These are phyloP conservation scores for Carex arenaria DNA, from an alignment of 202 grass and related monocot genomes.

Conservation along the genomic window DNA sequence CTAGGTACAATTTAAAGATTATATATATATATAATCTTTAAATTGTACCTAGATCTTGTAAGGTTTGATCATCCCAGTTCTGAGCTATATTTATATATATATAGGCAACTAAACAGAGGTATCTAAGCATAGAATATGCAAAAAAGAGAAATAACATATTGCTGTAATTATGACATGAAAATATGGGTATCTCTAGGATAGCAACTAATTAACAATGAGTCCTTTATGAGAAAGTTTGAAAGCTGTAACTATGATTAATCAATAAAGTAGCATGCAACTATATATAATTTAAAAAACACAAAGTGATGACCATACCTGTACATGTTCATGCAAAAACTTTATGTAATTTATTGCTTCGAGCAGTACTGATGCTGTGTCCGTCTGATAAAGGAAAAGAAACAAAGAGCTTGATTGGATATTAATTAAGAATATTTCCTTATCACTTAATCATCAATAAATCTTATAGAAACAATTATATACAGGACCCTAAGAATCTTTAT, in stretches of 20 bases:
- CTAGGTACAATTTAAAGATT: background rate
- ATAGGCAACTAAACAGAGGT: background rate
- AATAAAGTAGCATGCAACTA: constrained; percentile 5
- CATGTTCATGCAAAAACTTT: constrained; percentile 91
- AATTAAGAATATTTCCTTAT: background rate
- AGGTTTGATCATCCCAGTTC: no score
- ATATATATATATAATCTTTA: no score
- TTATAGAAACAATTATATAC: background rate
- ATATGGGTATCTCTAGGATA: background rate
- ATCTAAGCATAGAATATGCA: constrained; percentile 18
- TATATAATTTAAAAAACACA: background rate
- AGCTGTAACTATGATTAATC: constrained; percentile 2
- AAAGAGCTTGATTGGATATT: background rate
- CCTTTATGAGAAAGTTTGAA: constrained; percentile 14
- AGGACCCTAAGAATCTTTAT: no score
- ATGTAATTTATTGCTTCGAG: constrained; percentile 87
- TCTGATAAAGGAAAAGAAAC: constrained; percentile 34
- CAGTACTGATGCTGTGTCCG: constrained; percentile 89
- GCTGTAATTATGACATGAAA: constrained; percentile 6
- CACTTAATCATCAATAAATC: background rate
- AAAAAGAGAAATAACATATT: background rate
- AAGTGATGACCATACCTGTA: constrained; percentile 57
- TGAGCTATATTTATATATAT: no score
- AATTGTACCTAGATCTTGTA: no score
- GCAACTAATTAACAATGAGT: background rate